Evolutionary conservation across 2,329 filamentous ascomycete genomes (phyloP).

Genomic region (Fusarium albidum): DNA sequence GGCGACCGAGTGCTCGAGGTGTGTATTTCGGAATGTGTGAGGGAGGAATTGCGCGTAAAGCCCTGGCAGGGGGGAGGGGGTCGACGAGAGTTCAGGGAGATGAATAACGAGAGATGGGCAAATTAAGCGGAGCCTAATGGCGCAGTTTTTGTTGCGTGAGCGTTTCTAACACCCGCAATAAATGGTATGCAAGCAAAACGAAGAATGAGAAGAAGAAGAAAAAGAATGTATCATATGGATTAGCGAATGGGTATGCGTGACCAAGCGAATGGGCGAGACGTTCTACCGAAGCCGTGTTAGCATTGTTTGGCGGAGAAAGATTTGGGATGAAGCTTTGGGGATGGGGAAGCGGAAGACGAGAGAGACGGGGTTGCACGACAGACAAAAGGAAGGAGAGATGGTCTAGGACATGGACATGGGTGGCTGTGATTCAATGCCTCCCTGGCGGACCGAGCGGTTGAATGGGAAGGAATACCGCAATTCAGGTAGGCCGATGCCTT

Average conservation of each 20-base stretch:
- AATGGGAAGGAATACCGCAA: slow-evolving; percentile 20
- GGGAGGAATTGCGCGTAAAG: slow-evolving; percentile 25
- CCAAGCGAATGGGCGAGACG: slow-evolving; percentile 37
- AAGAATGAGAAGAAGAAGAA: slow-evolving; percentile 21
- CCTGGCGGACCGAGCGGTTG: slow-evolving; percentile 29
- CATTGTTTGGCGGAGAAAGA: slow-evolving; percentile 33
- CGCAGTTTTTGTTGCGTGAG: slow-evolving; percentile 1
- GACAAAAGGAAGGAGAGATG: slow-evolving; percentile 15
- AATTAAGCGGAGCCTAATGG: slow-evolving; percentile 23
- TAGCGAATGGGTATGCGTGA: slow-evolving; percentile 32
- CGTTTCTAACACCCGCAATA: neutral
- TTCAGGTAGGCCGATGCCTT: slow-evolving; percentile 9
- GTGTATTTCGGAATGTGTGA: slow-evolving; percentile 16
- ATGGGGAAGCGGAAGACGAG: slow-evolving; percentile 21
- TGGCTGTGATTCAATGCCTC: slow-evolving; percentile 32
- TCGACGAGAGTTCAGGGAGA: slow-evolving; percentile 12
- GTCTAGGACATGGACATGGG: slow-evolving; percentile 32
- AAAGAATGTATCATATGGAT: slow-evolving; percentile 26
- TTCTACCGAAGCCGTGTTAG: slow-evolving; percentile 35
- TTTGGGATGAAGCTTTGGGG: slow-evolving; percentile 21
- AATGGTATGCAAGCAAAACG: slow-evolving; percentile 15
- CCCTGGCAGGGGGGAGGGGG: slow-evolving; percentile 23
- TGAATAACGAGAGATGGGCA: slow-evolving; percentile 25
- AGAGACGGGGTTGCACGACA: slow-evolving; percentile 33
- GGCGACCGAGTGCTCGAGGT: neutral